Base-by-base conservation (phyloP, 2,329 filamentous ascomycete species). In the Aspergillus japonicus region DNA sequence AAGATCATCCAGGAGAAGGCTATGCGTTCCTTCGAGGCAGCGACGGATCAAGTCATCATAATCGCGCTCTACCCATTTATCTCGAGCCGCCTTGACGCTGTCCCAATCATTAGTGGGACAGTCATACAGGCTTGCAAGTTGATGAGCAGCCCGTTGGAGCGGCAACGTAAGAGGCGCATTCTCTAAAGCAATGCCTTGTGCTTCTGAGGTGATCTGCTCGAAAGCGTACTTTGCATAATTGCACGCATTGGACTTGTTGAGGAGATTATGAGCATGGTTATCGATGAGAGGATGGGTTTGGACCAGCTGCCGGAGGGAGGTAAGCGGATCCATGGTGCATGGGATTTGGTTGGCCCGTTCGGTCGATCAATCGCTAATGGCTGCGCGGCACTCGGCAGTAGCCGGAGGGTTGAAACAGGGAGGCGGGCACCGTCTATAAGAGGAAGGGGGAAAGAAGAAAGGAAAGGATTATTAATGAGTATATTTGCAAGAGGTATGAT, bases 1-100 rank as follows among this genome's bases (percentile, higher is more conserved):
- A 0, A 90, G 88, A 73, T 95, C 91, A 66, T 95, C 91, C n/a
- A 96, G 82, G 1, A 96, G 80, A 11, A 94, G 80, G 1, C 84
- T 85, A 71, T 93, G 87, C 29, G 91, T 89, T 1, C 90, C 90
- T 12, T 84, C 75, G 4, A 96, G 81, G 66, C 90, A 95, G 62
- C 80, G 81, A 49, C 77, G 80, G 11, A 85, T 80, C 80, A 92
- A 86, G 2, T 75, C 81, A 5, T 85, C 78, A 57, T 84, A 82
- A 60, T 83, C 77, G 21, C 76, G 73, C 26, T 78, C 70, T 8
- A 85, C 72, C 69, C 78, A 78, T 62, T 80, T 76, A 29, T 77
- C 68, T 54, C 83, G 77, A 57, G 82, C 81, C 39, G 76, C 73
- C 54, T 83, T 75, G 31, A 88, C 78, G 4, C 82, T 81, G 3